A percentile compares a stretch with the other conserved stretches of the same genome.
Conservation (phyloP, 2,329 filamentous ascomycete species). For the Ophiostoma sp. region DNA sequence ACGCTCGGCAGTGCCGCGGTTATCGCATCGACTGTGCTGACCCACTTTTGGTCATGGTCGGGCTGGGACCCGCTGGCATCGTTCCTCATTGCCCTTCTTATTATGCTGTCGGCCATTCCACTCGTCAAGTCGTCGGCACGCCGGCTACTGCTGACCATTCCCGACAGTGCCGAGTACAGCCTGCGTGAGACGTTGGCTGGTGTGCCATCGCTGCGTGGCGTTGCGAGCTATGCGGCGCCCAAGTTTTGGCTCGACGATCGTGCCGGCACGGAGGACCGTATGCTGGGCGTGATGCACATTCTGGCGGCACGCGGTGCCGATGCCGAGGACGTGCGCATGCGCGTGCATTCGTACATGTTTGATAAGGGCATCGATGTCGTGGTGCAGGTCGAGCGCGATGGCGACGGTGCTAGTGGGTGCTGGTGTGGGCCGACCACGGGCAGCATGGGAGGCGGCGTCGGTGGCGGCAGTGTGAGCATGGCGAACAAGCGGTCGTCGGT, state of each 20-base stretch:
- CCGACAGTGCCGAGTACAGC: constrained; percentile 79
- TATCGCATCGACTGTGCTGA: constrained; percentile 83
- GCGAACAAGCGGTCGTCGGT: constrained; percentile 33
- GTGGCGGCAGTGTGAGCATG: constrained; percentile 1
- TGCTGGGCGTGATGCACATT: constrained; percentile 83
- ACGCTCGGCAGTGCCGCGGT: constrained; percentile 92
- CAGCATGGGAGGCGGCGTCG: not conserved
- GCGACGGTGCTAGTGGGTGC: constrained; percentile 42
- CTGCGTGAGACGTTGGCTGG: constrained; percentile 81
- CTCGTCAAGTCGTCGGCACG: constrained; percentile 80
- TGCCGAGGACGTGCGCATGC: constrained; percentile 74
- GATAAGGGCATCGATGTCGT: constrained; percentile 73
- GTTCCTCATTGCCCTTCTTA: constrained; percentile 86
- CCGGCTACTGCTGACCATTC: constrained; percentile 76
- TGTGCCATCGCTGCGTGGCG: constrained; percentile 73
- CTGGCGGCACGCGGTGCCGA: constrained; percentile 67
- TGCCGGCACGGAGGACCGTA: constrained; percentile 49
- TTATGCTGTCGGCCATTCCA: constrained; percentile 86
- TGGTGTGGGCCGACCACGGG: constrained; percentile 48
- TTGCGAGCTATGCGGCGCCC: constrained; percentile 78
- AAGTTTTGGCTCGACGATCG: constrained; percentile 89
- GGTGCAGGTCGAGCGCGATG: constrained; percentile 82
- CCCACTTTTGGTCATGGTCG: constrained; percentile 81
- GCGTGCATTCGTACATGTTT: constrained; percentile 66
- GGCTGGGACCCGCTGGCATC: constrained; percentile 94